Evolutionary conservation across 2,329 filamentous ascomycete genomes (phyloP).

Genomic region (Monascus ruber): DNA sequence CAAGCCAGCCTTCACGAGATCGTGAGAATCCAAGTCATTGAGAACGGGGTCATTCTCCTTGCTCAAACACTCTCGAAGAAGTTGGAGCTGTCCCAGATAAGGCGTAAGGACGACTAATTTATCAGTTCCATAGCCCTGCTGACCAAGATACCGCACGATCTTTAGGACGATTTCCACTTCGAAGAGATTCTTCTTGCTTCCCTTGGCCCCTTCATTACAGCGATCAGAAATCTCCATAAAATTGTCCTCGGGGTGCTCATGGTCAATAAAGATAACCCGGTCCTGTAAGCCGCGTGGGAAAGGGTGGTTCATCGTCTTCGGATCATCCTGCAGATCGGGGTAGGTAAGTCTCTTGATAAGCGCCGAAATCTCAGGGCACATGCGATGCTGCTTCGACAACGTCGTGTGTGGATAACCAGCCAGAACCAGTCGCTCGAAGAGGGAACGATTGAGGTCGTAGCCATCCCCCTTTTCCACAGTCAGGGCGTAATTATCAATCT

Average conservation of each 20-base stretch:
- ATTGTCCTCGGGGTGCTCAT: constrained; percentile 43
- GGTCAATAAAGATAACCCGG: constrained; percentile 57
- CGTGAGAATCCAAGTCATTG: constrained; percentile 56
- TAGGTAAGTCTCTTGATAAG: constrained; percentile 51
- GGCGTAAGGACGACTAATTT: constrained; percentile 60
- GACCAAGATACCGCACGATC: constrained; percentile 54
- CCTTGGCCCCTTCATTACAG: constrained; percentile 38
- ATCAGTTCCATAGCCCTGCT: constrained; percentile 58
- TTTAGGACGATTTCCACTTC: constrained; percentile 57
- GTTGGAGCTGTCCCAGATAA: constrained; percentile 56
- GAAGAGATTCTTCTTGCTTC: constrained; percentile 51
- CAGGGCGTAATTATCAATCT: constrained; percentile 50
- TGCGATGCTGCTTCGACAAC: constrained; percentile 54
- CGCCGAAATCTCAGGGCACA: constrained; percentile 55
- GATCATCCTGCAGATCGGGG: constrained; percentile 46
- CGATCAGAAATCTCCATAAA: constrained; percentile 35
- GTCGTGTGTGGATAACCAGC: constrained; percentile 44
- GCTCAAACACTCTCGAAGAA: constrained; percentile 44
- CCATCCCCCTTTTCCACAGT: constrained; percentile 54
- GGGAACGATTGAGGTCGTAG: constrained; percentile 54
- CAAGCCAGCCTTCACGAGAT: constrained; percentile 52
- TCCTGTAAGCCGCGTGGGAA: constrained; percentile 46
- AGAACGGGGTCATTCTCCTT: constrained; percentile 52
- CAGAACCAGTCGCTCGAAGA: constrained; percentile 57
- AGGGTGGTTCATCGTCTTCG: constrained; percentile 37